Percentiles rank a stretch among this genome's conserved stretches.
phyloP scores from a whole-genome alignment of 306 rosid genomes.

The Carpinus fangiana region DNA sequence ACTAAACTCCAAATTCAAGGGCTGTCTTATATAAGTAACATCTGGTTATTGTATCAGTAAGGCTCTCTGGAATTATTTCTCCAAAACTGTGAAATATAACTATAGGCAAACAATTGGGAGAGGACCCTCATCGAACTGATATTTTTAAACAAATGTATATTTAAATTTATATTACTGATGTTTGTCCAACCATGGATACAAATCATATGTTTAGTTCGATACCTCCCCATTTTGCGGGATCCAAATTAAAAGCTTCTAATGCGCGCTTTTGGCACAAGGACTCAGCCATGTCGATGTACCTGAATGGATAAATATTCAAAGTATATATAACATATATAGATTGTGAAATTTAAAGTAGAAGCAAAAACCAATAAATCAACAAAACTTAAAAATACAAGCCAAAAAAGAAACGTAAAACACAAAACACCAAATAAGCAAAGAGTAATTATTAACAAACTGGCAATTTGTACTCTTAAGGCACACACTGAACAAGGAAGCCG shows the following conservation, averaged over 20 bases:
- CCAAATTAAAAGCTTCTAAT: slow-evolving; percentile 73
- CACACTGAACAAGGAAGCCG: neutral
- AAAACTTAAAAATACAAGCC: neutral
- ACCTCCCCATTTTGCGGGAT: slow-evolving; percentile 99
- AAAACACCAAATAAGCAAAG: neutral
- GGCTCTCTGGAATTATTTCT: neutral
- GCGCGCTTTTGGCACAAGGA: slow-evolving; percentile 86
- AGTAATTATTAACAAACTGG: neutral
- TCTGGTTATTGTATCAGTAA: neutral
- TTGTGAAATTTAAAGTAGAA: neutral
- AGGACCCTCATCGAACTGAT: neutral
- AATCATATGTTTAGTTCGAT: neutral
- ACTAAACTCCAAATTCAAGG: neutral
- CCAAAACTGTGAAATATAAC: neutral
- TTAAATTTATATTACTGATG: neutral
- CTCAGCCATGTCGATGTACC: slow-evolving; percentile 96
- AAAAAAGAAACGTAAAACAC: neutral
- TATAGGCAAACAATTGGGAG: neutral
- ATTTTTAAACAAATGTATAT: neutral
- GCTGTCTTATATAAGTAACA: neutral
- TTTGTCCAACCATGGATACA: neutral
- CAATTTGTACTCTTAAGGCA: neutral
- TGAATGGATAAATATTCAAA: slow-evolving; percentile 27
- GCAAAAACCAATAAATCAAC: neutral
- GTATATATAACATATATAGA: slow-evolving; percentile 13